Percentiles rank a stretch among this genome's conserved stretches.
Conservation (phyloP, 2,329 filamentous ascomycete genomes). For the Tolypocladium tropicale region DNA sequence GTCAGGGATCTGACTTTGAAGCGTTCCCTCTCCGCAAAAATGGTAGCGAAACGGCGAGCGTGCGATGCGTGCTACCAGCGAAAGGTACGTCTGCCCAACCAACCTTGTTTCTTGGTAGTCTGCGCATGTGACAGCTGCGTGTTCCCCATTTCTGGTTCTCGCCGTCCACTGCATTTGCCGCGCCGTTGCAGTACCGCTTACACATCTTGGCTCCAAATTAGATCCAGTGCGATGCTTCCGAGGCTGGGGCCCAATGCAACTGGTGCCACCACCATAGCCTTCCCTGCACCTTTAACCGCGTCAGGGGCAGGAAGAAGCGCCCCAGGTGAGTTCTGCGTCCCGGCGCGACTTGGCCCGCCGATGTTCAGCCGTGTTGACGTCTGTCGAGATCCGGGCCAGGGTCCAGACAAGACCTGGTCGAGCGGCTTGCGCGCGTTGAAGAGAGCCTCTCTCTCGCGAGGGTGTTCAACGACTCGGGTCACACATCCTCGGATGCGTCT, state of each 20-base stretch:
- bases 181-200: too few species aligned
- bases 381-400: neutral
- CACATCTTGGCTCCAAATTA: conserved; percentile 9
- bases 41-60: conserved; percentile 16
- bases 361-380: neutral
- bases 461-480: neutral
- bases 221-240: conserved; percentile 38
- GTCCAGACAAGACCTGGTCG: conserved; percentile 18
- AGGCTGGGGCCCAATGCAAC: conserved; percentile 29
- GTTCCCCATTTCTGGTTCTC: neutral
- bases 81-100: conserved; percentile 29
- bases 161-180: neutral
- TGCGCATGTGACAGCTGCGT: neutral
- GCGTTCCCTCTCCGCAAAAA: neutral
- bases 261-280: conserved; percentile 39
- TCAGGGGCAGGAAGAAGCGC: conserved; percentile 9
- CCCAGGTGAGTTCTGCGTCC: conserved; percentile 4
- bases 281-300: conserved; percentile 30
- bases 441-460: conserved; percentile 17
- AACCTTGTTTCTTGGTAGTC: neutral
- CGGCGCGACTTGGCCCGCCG: too few species aligned
- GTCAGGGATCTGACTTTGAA: neutral
- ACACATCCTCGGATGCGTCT: conserved; percentile 1
- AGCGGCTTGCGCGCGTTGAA: conserved; percentile 29
- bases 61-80: conserved; percentile 39